Evolutionary conservation across 768 basidiomycete genomes (phyloP), one percentile per base, ranked within the genome.

Genomic region (Boletus pseudo-olivaceus): DNA sequence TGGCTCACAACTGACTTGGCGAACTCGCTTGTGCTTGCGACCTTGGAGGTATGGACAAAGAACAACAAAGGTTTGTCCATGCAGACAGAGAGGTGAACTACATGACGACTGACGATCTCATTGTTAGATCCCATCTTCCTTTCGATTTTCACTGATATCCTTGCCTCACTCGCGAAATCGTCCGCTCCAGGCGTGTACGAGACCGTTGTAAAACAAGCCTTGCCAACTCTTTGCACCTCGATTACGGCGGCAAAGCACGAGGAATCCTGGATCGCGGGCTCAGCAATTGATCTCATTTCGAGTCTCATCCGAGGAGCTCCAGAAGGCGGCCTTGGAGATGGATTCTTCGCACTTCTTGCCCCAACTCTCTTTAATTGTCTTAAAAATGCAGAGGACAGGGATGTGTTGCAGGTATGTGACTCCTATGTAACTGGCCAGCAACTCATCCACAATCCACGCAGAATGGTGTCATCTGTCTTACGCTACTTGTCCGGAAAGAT

Each of bases 401-500:
- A 95, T 64, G 82, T 88, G 14, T 68, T 90, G 34, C 90, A 92
- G 76, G 89, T 88, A 56, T 49, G 62, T 53, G 20, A 20, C 20
- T 53, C 10, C 50, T 26, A n/a, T 12, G 10, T 10, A 23, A 4
- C 15, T 34, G 15, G 9, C 6, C 49, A 33, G 19, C 38, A 6
- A 47, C 30, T 55, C 20, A 53, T 43, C 41, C 5, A 47, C 49
- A 9, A 15, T 34, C 38, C n/a, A 44, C 47, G 4, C 61, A 94
- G 93, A 91, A 91, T 60, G 90, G 90, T 9, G 83, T 95, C 41
- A 70, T 81, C 19, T 88, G 90, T 55, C 76, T 99, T 19, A 97
- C 93, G 0, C 73, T 86, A 30, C 75, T 97, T 35, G 81, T 98
- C 47, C 85, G 93, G 37, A 98, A 94, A 73, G 94, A 95, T 62